Conservation (phyloP, 139 green algal genomes). For the Deuterostichococcus epilithicus region DNA sequence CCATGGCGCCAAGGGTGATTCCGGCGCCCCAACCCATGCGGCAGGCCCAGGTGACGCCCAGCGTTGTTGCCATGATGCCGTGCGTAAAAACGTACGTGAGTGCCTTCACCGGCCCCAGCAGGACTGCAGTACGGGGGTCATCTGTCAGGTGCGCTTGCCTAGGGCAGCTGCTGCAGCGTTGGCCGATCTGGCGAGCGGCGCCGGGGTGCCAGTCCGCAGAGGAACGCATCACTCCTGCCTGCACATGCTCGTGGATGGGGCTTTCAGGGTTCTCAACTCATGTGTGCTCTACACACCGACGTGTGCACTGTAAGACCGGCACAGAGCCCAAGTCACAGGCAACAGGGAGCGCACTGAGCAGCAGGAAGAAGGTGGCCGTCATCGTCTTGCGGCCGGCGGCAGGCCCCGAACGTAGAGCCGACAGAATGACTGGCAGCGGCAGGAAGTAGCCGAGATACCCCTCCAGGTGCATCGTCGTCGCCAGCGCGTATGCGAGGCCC, state of each 20-base stretch:
- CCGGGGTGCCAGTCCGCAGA: no score
- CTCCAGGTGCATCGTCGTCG: conserved; percentile 71
- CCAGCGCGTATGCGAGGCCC: conserved; percentile 70
- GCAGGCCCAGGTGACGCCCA: conserved; percentile 46
- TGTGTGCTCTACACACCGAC: not conserved
- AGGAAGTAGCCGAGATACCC: conserved; percentile 78
- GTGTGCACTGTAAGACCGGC: not conserved
- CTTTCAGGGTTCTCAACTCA: not conserved
- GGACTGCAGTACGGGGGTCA: conserved; percentile 35
- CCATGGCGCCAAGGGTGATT: conserved; percentile 28
- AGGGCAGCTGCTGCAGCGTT: not conserved
- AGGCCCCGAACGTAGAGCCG: conserved; percentile 53
- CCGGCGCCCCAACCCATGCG: conserved; percentile 36
- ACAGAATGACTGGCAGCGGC: conserved; percentile 75
- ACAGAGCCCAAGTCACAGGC: not conserved
- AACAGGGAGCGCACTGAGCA: conserved; percentile 52
- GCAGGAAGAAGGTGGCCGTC: conserved; percentile 63
- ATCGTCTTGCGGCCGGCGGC: conserved; percentile 55
- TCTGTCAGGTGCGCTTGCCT: not conserved
- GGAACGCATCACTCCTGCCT: no score
- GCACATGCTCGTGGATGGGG: not conserved
- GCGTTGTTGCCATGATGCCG: conserved; percentile 52
- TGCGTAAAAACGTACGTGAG: conserved; percentile 71
- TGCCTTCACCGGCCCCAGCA: conserved; percentile 73
- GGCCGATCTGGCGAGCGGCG: no score